Base-by-base conservation (phyloP, 495 filamentous ascomycete genomes). In the Rostrohypoxylon terebratum region DNA sequence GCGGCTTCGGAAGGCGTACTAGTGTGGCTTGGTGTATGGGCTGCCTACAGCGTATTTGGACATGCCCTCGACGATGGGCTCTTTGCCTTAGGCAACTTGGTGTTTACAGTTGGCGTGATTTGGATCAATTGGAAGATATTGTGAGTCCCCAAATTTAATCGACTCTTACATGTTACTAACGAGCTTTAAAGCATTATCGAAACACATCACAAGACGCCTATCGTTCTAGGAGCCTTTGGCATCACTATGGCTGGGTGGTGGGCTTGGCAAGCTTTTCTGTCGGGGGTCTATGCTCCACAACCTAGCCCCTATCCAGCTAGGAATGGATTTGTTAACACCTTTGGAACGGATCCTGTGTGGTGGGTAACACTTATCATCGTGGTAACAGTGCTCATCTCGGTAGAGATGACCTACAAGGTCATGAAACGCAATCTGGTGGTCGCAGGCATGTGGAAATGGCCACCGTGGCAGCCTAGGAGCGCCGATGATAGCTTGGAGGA, bases 81-180 rank as follows among this genome's bases (percentile, higher is more conserved):
- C 44, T 96, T 90, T 79, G 88, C 94, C 2, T 81, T 96, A 54
- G 93, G 94, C 21, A 85, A 89, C 21, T 77, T 97, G 47, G 90
- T 89, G 13, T 97, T 91, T 79, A 88, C 89, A 16, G 83, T 90
- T 55, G 90, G 86, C 55, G 85, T 96, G 33, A 83, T 91, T 47
- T 83, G 93, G 71, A 93, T 92, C 75, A 92, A 90, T 66, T 79
- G 85, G 72, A 97, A 96, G 80, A 83, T 96, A 10, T 89, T 94
- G 86, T 88, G 79, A 79, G 82, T 82, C 10, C 42, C n/a, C 8
- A 11, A 14, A 42, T 33, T 33, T 51, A 6, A 14, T 16, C 16
- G 6, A 23, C n/a, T n/a, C n/a, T 48, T 6, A 6, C 23, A 40
- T 0, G 53, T 16, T 36, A 28, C 59, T 71, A 45, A 51, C 8